Conservation (phyloP, 176 grass and related monocot genomes). For the Triticum turgidum region DNA sequence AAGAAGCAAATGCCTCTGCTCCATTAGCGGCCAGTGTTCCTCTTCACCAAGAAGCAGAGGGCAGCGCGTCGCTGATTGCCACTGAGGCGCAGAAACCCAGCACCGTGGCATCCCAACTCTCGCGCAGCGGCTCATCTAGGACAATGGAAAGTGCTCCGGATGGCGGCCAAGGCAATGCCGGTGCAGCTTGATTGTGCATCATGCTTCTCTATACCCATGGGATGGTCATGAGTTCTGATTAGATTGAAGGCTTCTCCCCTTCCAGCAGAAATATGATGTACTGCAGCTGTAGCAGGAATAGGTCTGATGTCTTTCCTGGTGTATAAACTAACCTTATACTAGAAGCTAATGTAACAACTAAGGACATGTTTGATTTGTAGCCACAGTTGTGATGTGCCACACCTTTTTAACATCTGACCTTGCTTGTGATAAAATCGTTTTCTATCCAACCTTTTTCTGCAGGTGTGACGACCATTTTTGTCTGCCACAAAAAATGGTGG, state of each 20-base stretch:
- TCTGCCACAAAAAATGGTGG: too few relatives aligned
- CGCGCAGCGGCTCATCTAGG: conserved; percentile 44
- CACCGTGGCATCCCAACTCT: conserved; percentile 34
- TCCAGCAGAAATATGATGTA: background rate
- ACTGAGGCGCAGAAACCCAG: conserved; percentile 45
- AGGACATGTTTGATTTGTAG: too few relatives aligned
- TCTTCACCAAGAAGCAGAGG: conserved; percentile 31
- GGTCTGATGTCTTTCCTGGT: background rate
- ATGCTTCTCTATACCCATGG: background rate
- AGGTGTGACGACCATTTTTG: too few relatives aligned
- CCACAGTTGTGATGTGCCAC: too few relatives aligned
- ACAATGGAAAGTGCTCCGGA: conserved; percentile 44
- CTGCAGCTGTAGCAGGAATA: background rate
- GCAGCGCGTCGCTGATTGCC: background rate
- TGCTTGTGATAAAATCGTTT: too few relatives aligned
- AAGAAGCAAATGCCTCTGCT: conserved; percentile 36
- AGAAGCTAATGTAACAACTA: too few relatives aligned
- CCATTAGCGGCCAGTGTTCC: background rate
- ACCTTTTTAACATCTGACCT: too few relatives aligned
- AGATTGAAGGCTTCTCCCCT: background rate
- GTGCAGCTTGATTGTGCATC: background rate
- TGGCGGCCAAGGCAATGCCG: conserved; percentile 13
- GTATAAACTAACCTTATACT: background rate
- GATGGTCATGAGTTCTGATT: background rate
- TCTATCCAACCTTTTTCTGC: too few relatives aligned